Evolutionary conservation across 192 early-diverging fungal genomes (phyloP), one percentile per base, ranked within the genome.

Genomic region (Entomortierella beljakovae): DNA sequence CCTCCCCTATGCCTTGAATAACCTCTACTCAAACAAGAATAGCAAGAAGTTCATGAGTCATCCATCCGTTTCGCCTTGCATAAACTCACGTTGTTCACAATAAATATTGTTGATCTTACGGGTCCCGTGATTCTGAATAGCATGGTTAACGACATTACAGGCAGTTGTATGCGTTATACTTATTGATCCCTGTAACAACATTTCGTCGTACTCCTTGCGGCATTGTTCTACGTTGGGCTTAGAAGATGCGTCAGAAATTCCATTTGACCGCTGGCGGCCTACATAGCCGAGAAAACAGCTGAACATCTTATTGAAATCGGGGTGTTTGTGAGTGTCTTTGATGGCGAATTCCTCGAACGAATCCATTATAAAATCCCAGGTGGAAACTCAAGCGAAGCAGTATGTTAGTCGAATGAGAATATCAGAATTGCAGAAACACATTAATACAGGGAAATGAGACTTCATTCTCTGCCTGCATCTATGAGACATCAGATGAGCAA

Each of bases 381-480:
- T 13, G 18, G 48, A 38, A 31, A 46, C 59, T 48, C 59, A 33
- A 43, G 20, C 28, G 11, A 35, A 13, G 42, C 46, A 38, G 32
- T 29, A 1, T 25, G 59, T 61, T 49, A 46, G 42, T 61, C 42
- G 23, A 31, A 20, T 48, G 33, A 61, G 23, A 61, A 32, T 48
- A 49, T n/a, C 37, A 42, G 43, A 10, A 18, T 18, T 15, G 43
- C 23, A 16, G 1, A 32, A 61, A 7, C 2, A 1, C 25, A 49
- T 13, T 26, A 48, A 61, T 4, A 15, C 40, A 48, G n/a, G 37
- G 6, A 25, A 61, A 61, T 13, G 43, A 49, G 43, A 49, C 59
- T 49, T 61, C 59, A 20, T 61, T 61, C 59, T 61, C 59, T 61
- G 59, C 59, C 59, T 61, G 59, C 59, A 61, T 6, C 59, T 61